phyloP scores from a whole-genome alignment of 2,329 filamentous ascomycete species.

The Stachybotrys chlorohalonatus region DNA sequence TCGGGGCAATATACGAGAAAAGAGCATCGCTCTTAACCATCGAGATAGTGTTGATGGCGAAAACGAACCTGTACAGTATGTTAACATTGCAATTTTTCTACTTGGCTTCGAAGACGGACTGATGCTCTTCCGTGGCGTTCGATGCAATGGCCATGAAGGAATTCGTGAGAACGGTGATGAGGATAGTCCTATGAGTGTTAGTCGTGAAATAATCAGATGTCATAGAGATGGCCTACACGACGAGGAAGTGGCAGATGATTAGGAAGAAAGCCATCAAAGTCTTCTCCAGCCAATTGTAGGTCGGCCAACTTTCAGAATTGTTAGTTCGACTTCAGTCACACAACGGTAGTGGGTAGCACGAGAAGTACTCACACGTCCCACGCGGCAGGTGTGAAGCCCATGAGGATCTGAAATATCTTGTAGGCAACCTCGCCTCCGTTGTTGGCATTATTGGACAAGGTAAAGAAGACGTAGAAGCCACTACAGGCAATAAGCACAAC shows the following conservation, averaged over 20 bases:
- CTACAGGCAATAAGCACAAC: conserved; percentile 83
- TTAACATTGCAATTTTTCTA: conserved; percentile 2
- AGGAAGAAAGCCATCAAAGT: conserved; percentile 71
- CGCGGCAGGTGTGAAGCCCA: conserved; percentile 92
- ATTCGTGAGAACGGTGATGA: conserved; percentile 93
- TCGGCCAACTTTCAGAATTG: conserved; percentile 42
- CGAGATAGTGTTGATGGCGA: conserved; percentile 93
- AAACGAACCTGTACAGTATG: conserved; percentile 54
- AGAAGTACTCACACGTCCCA: conserved; percentile 64
- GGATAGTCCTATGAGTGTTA: conserved; percentile 53
- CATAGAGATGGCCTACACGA: conserved; percentile 47
- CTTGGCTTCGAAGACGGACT: conserved; percentile 30
- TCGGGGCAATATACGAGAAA: conserved; percentile 87
- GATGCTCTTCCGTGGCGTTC: conserved; percentile 87
- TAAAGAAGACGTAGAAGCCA: conserved; percentile 93
- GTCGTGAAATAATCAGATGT: background rate
- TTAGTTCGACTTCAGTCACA: conserved; percentile 6
- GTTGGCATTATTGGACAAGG: conserved; percentile 64
- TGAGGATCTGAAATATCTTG: conserved; percentile 84
- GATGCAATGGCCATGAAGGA: conserved; percentile 93
- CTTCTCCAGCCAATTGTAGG: conserved; percentile 72
- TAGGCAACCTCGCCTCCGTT: conserved; percentile 72
- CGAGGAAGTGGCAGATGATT: conserved; percentile 90
- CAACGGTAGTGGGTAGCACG: background rate
- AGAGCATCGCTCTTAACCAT: conserved; percentile 98